Evolutionary conservation across 148 eudicot species (phyloP), one percentile per base, ranked within the genome.

Genomic region (Arbutus unedo): DNA sequence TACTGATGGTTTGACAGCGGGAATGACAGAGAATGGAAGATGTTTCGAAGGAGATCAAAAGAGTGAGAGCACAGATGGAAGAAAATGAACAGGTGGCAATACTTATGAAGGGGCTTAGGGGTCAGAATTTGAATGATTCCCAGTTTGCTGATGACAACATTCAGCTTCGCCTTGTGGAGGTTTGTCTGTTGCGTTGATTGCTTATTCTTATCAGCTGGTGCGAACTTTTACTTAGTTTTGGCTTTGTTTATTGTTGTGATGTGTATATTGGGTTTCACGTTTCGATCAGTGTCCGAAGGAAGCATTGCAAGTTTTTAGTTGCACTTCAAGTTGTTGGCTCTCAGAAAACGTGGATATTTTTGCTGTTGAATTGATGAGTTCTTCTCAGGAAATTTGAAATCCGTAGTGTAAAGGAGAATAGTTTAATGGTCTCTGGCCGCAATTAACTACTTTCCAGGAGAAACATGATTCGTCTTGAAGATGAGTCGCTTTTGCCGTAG

Each of bases 51-150:
- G 99, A 96, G 89, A 96, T 96, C 81, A 92, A 94, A 85, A 89
- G 96, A 83, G 97, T 96, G 82, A 91, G 99, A 88, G 95, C 94
- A 14, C 98, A 94, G 82, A 96, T 96, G 98, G 99, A 96, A 88
- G 98, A 94, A 86, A 93, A 96, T 86, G 99, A 96, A 85, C 85
- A 96, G 62, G 68, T 96, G 86, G 89, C 99, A 7, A 83, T 84
- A 21, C 99, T 96, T 60, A 96, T 96, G 99, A 89, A 86, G 82
- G 99, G 99, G 77, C 94, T 96, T 23, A 86, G 99, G 62, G 99
- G 99, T n/a, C 99, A 96, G 78, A 96, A 96, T 89, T 88, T 96
- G 82, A 82, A 87, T 6, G 99, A 96, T 89, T 85, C 94, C 11
- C 92, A 91, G 84, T 96, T 96, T 82, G 99, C 99, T 14, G 99